Evolutionary conservation across 1,284 basidiomycete species (phyloP).

Genomic region (Ganoderma meredithae): DNA sequence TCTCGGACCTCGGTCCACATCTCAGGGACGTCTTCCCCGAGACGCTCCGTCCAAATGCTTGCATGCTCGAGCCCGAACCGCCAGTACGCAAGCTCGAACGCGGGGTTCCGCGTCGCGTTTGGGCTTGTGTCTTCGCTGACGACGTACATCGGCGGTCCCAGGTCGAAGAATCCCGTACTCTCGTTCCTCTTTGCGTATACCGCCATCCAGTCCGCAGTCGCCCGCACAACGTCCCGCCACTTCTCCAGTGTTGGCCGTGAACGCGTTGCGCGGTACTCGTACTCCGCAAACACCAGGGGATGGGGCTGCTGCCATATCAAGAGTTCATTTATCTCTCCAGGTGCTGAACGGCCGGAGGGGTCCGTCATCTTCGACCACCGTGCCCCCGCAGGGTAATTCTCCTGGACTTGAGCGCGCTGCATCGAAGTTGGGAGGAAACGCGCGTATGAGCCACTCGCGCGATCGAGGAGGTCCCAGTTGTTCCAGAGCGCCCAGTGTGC

Average conservation of each 20-base stretch:
- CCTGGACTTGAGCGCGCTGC: slow-evolving; percentile 54
- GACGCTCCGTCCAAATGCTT: slow-evolving; percentile 52
- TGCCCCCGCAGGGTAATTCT: slow-evolving; percentile 59
- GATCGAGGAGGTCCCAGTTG: slow-evolving; percentile 60
- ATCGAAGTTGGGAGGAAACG: slow-evolving; percentile 57
- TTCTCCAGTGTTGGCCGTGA: slow-evolving; percentile 50
- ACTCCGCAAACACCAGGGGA: slow-evolving; percentile 63
- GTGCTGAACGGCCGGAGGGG: slow-evolving; percentile 61
- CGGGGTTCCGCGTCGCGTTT: slow-evolving; percentile 59
- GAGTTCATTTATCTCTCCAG: slow-evolving; percentile 68
- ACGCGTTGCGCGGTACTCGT: slow-evolving; percentile 59
- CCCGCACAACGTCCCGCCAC: slow-evolving; percentile 58
- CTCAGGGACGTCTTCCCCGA: slow-evolving; percentile 50
- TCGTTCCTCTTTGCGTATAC: slow-evolving; percentile 60
- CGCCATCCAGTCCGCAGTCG: slow-evolving; percentile 68
- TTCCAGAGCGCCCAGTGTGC: slow-evolving; percentile 69
- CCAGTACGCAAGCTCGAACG: slow-evolving; percentile 69
- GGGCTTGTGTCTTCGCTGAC: slow-evolving; percentile 65
- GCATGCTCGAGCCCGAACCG: slow-evolving; percentile 57
- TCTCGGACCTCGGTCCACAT: slow-evolving; percentile 54
- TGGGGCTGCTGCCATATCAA: slow-evolving; percentile 70
- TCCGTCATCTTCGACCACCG: slow-evolving; percentile 74
- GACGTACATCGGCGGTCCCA: slow-evolving; percentile 66
- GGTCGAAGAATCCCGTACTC: slow-evolving; percentile 55
- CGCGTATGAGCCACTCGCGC: slow-evolving; percentile 52